Percentiles rank a stretch among this genome's conserved stretches.
Evolutionary conservation across 2,329 filamentous ascomycete species (phyloP).

Genomic region (Sclerotinia nivalis): DNA sequence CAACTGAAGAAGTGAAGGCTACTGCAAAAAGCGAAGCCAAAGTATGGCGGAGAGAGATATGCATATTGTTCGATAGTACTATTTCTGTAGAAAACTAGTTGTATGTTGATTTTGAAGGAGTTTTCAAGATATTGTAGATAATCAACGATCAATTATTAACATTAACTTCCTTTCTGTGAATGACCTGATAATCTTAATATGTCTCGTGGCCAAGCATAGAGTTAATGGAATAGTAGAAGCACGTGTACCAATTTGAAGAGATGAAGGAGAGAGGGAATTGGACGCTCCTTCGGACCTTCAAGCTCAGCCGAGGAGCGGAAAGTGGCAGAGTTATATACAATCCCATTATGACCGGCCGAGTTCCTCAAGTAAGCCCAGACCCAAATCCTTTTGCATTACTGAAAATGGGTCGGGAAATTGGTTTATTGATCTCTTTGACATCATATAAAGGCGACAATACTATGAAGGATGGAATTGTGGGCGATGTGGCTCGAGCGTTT

Average conservation of each 20-base stretch:
- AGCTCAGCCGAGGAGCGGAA: constrained; percentile 5
- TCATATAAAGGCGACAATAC: background rate
- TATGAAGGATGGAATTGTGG: background rate
- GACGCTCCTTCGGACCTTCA: background rate
- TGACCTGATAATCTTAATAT: background rate
- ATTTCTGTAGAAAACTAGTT: too few species aligned
- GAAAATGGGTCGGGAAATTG: constrained; percentile 18
- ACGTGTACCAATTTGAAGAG: background rate
- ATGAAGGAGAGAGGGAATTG: background rate
- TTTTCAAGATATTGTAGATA: background rate
- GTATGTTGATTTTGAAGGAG: background rate
- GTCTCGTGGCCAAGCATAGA: background rate
- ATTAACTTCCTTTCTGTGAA: background rate
- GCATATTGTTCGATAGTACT: constrained; percentile 1
- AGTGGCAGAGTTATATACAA: constrained; percentile 8
- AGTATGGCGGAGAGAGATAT: constrained; percentile 1
- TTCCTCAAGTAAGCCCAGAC: constrained; percentile 2
- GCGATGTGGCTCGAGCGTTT: constrained; percentile 13
- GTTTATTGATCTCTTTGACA: background rate
- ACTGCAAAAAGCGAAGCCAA: background rate
- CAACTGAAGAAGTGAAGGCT: background rate
- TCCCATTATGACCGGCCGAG: background rate
- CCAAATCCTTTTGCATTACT: background rate
- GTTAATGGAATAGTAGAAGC: background rate
- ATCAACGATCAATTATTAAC: background rate